Conservation (phyloP, 1,284 basidiomycete species). For the Malassezia brasiliensis region DNA sequence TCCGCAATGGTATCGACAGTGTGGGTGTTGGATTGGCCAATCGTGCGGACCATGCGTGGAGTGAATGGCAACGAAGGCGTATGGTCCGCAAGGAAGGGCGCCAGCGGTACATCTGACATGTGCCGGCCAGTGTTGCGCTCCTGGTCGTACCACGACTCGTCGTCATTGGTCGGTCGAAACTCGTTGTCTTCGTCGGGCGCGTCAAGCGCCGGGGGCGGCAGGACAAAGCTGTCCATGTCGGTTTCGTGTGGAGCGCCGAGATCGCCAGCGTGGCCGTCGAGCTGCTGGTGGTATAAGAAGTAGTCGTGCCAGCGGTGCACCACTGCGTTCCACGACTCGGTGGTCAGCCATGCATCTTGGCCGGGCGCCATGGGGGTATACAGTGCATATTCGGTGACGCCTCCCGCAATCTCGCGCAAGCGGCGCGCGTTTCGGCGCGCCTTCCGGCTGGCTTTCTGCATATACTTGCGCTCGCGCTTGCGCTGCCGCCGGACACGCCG, state of each 20-base stretch:
- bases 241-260: constrained; percentile 20
- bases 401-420: constrained; percentile 37
- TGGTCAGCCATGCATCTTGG: constrained; percentile 20
- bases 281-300: constrained; percentile 33
- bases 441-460: constrained; percentile 31
- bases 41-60: not conserved
- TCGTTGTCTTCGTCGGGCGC: not conserved
- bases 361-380: constrained; percentile 33
- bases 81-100: constrained; percentile 21
- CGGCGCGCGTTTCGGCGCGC: constrained; percentile 40
- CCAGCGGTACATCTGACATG: constrained; percentile 42
- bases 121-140: constrained; percentile 34
- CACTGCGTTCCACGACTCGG: constrained; percentile 24
- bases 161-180: not conserved
- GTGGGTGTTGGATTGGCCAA: not conserved
- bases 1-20: constrained; percentile 1
- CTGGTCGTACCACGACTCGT: constrained; percentile 17
- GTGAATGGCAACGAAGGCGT: constrained; percentile 6
- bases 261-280: constrained; percentile 37
- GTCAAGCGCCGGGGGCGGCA: constrained; percentile 39
- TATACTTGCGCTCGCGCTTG: not conserved
- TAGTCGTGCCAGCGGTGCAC: constrained; percentile 32
- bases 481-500: not conserved
- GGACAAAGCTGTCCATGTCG: constrained; percentile 23
- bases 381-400: constrained; percentile 42